Evolutionary conservation across 148 eudicot genomes (phyloP), one percentile per base, ranked within the genome.

Genomic region (Rhododendron molle): DNA sequence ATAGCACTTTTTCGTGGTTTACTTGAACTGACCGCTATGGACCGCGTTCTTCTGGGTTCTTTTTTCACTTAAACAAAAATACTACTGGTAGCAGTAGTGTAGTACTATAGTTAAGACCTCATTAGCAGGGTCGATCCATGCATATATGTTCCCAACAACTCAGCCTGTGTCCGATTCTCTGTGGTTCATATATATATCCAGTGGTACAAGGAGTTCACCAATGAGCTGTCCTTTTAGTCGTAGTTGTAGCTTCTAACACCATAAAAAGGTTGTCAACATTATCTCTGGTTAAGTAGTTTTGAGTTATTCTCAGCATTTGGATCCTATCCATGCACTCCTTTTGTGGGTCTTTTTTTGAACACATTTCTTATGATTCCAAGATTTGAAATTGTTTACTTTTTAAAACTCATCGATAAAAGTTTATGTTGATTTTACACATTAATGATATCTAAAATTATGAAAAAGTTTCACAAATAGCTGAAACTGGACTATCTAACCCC

Each of bases 91-190:
- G 2, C 1, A 36, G 38, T 49, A 15, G 18, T 52, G 18, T 4
- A 7, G 34, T 32, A 32, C 1, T 15, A 3, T 60, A 28, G 28
- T 28, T 9, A 26, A 28, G 73, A 67, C 34, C 34, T 26, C 13
- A 28, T 67, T 3, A 3, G 34, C 34, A 67, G 34, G 13, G 12
- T 11, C 34, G 34, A 67, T 28, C 73, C 73, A 85, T 80, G 83
- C 67, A 43, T n/a, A n/a, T n/a, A n/a, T 6, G 46, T 85, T 52
- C 83, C 87, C 67, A 0, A 65, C 87, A 80, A 65, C 87, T 76
- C n/a, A 23, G 32, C 77, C 80, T 71, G 56, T 83, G 47, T 83
- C 74, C 21, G 9, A 47, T 32, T 20, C 69, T 21, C 36, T 7
- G 83, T 81, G 87, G 84, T 71, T 80, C 87, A 26, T 32, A 7